Base-by-base conservation (phyloP, 352 stramenopile species). In the Pythium dissotocum region DNA sequence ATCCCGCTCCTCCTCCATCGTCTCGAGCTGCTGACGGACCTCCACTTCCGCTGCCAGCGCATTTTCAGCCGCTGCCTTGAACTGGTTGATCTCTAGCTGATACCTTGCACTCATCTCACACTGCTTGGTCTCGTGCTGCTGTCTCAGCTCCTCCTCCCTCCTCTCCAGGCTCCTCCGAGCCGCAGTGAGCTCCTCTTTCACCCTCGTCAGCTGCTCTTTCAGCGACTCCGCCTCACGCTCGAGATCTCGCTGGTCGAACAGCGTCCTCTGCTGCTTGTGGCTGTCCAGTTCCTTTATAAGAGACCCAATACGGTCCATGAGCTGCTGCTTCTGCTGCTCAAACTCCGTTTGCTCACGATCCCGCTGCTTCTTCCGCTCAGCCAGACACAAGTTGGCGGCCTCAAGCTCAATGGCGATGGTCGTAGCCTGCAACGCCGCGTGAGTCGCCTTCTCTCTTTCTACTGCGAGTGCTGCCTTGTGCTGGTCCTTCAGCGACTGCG, bases 361-460 rank as follows among this genome's bases (percentile, higher is more conserved):
- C 24, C 79, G 79, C 53, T 91, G 86, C 38, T 73, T 77, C 59
- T 92, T 91, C 5, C 86, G 70, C 61, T 94, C 86, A 5, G 79
- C 71, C 4, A 94, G 63, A 40, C 86, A 94, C 30, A 94, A 32
- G 51, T 94, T 94, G 2, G 86, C 86, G 0, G 85, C 81, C 21
- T 87, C 78, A 16, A 93, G 75, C 57, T 93, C 85, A 24, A 81
- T 67, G 0, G 69, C 61, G 9, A 91, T 67, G 6, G 75, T 67
- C 24, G 76, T 71, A 18, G 65, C 71, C 59, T 87, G 80, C 1
- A 69, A 67, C 3, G 78, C 58, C 14, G 77, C 72, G 59, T 93
- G 82, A 0, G 40, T 58, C 3, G 78, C 69, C 21, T 78, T 77
- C n/a, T 91, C 86, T 58, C 71, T 49, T 52, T 82, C 82, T 28